Base-by-base conservation (phyloP, 2,329 filamentous ascomycete species). In the Chaetomiaceae sp. region DNA sequence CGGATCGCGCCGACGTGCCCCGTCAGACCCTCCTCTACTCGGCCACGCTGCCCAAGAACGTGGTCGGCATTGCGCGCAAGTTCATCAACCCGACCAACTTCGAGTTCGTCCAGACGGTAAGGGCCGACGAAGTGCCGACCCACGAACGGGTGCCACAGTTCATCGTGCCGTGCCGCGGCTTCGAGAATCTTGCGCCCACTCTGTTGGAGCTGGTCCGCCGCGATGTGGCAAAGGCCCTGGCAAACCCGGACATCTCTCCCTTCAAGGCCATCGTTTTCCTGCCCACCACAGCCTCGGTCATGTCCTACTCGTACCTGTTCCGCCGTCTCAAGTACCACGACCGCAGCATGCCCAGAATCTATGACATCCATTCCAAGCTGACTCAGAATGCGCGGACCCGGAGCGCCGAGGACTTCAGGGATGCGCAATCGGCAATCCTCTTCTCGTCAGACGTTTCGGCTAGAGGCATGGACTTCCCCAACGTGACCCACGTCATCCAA, bases 191-290 rank as follows among this genome's bases (percentile, higher is more conserved):
- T 38, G 77, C 89, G 56, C 90, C 94, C 15, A 72, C 86, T 2
- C 68, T 97, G 19, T 77, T 94, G 50, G 91, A 97, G 70, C 78
- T 96, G 47, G 74, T 85, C 43, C 73, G 84, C 51, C 78, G 80
- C 33, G 83, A 87, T 62, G 69, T 77, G n/a, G 62, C 73, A 22
- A 67, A 72, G 19, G 63, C 59, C 2, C 62, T 68, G 58, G 33
- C 55, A 1, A 65, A 76, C 58, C 69, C 63, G 2, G 68, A 69
- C 4, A 63, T 57, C 3, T 69, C 69, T 15, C 88, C 89, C 0
- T 96, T 97, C 81, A 99, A 99, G 78, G 89, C 90, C n/a, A 95
- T 99, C 56, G 75, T 96, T 38, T 99, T 96, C 74, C 87, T 92
- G 68, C 88, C 88, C 64, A 89, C 87, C 20, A 95, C 88, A 1